Evolutionary conservation across 108 stramenopile genomes (phyloP).

Genomic region (Cyclotella cryptica): DNA sequence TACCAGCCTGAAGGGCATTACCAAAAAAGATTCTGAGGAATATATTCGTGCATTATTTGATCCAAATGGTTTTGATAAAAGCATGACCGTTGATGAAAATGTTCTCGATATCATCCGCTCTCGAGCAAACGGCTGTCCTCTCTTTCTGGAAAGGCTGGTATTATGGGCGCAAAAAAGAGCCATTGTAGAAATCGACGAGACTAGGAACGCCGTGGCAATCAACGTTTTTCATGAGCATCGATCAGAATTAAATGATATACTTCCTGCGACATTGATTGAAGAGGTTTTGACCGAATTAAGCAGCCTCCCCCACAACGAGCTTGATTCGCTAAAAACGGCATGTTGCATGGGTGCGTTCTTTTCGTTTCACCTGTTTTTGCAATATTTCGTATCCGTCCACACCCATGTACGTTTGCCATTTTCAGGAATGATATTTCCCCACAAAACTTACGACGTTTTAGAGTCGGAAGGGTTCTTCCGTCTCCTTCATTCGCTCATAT

Average conservation of each 20-base stretch:
- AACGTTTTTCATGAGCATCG: constrained; percentile 14
- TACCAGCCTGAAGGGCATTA: constrained; percentile 17
- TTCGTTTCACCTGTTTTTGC: background rate
- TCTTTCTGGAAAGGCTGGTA: constrained; percentile 33
- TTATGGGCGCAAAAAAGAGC: constrained; percentile 40
- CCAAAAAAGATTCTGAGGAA: constrained; percentile 20
- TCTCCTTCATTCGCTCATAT: constrained; percentile 18
- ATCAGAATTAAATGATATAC: constrained; percentile 16
- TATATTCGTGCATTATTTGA: constrained; percentile 32
- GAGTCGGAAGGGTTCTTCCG: constrained; percentile 23
- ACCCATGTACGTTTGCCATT: background rate
- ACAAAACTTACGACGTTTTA: constrained; percentile 26
- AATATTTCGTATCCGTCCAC: background rate
- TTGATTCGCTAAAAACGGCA: constrained; percentile 46
- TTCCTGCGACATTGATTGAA: constrained; percentile 30
- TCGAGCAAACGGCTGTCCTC: constrained; percentile 47
- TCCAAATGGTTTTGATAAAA: constrained; percentile 14
- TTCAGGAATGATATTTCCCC: constrained; percentile 33
- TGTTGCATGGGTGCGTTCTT: constrained; percentile 20
- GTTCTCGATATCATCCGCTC: constrained; percentile 24
- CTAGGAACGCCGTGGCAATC: constrained; percentile 28
- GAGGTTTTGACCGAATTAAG: constrained; percentile 40
- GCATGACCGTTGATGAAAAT: constrained; percentile 26
- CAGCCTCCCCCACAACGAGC: constrained; percentile 29
- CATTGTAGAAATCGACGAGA: constrained; percentile 39